phyloP scores from a whole-genome alignment of 345 rosid species.

The Lenwebbia sp. region DNA sequence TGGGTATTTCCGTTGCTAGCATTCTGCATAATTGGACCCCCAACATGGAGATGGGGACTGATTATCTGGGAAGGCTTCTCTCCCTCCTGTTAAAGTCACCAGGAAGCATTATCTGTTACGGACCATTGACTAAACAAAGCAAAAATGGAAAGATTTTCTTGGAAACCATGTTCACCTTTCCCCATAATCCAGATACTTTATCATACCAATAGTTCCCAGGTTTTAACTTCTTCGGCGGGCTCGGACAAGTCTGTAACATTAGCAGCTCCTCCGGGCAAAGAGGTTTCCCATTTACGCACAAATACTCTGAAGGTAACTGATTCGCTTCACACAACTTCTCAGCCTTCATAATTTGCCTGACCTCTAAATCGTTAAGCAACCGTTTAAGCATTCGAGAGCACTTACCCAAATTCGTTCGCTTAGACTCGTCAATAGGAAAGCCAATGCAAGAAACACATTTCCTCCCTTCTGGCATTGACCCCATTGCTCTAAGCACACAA shows the following conservation, averaged over 20 bases:
- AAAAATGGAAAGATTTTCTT: neutral
- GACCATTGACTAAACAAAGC: neutral
- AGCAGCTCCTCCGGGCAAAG: conserved; percentile 77
- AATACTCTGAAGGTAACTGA: conserved; percentile 85
- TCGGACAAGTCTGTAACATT: conserved; percentile 63
- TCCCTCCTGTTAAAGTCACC: conserved; percentile 66
- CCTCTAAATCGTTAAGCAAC: conserved; percentile 82
- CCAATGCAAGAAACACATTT: conserved; percentile 93
- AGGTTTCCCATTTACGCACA: conserved; percentile 70
- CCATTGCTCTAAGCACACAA: conserved; percentile 99
- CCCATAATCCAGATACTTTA: conserved; percentile 99
- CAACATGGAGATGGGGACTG: conserved; percentile 88
- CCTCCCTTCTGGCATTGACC: conserved; percentile 99
- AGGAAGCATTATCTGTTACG: conserved; percentile 9
- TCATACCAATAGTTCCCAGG: conserved; percentile 99
- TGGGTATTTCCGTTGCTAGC: conserved; percentile 95
- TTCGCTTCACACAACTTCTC: conserved; percentile 89
- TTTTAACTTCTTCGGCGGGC: conserved; percentile 87
- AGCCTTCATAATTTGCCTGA: conserved; percentile 84
- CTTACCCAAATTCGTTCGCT: conserved; percentile 68
- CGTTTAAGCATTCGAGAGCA: conserved; percentile 95
- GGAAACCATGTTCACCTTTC: conserved; percentile 58
- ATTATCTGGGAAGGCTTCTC: conserved; percentile 86
- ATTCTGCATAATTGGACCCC: conserved; percentile 62
- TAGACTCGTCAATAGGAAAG: conserved; percentile 67